Conservation (phyloP, 1,139 yeast genomes). For the Debaryomycetaceae sp. region DNA sequence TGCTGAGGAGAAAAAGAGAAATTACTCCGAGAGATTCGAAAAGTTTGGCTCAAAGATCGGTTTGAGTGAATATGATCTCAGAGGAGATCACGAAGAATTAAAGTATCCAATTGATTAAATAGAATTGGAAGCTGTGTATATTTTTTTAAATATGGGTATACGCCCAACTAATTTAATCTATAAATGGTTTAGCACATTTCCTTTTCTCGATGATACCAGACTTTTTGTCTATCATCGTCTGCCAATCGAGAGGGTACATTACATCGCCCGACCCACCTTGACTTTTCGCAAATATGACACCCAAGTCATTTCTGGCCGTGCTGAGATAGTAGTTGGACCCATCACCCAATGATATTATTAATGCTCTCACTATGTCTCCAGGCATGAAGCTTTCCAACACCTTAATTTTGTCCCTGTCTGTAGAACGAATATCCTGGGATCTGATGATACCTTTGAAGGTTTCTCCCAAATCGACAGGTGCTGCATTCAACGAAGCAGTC, state of each 20-base stretch:
- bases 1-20: conserved; percentile 33
- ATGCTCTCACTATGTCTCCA: conserved; percentile 88
- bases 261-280: conserved; percentile 69
- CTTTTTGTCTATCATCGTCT: conserved; percentile 77
- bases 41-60: conserved; percentile 40
- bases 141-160: background rate
- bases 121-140: conserved; percentile 1
- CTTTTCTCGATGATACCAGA: conserved; percentile 77
- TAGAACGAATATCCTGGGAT: conserved; percentile 83
- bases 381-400: conserved; percentile 79
- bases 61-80: conserved; percentile 65
- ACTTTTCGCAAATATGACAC: conserved; percentile 84
- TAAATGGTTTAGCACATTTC: conserved; percentile 89
- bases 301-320: conserved; percentile 88
- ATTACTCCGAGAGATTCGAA: conserved; percentile 37
- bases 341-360: conserved; percentile 83
- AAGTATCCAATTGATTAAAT: conserved; percentile 31
- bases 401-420: conserved; percentile 85
- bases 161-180: background rate
- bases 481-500: conserved; percentile 30
- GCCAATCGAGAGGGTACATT: conserved; percentile 95
- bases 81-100: conserved; percentile 52
- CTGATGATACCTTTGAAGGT: conserved; percentile 87
- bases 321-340: conserved; percentile 86
- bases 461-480: conserved; percentile 75